Base-by-base conservation (phyloP, 768 basidiomycete genomes). In the Podaxis sp. region DNA sequence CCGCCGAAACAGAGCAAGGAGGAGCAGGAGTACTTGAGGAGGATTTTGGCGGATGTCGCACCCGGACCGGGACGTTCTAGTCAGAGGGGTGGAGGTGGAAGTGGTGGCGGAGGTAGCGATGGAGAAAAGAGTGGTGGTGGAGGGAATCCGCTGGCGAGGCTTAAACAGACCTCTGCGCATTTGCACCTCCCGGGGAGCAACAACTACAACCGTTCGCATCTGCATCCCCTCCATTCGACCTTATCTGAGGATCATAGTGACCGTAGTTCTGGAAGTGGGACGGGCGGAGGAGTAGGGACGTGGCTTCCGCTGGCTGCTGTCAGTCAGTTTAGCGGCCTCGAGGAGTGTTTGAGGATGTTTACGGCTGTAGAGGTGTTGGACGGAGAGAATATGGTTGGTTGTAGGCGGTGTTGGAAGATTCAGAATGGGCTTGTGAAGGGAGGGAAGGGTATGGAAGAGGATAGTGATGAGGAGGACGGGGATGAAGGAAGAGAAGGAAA, bases 311-410 rank as follows among this genome's bases (percentile, higher is more conserved):
- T 83, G 58, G 80, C 80, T 64, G 72, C 80, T 64, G 71, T 76
- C 56, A 79, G 76, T 24, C 80, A 82, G 47, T 76, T 87, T 11
- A 79, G 83, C 5, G 84, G 87, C 0, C 77, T 89, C 27, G 90
- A 92, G 68, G 93, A 95, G 61, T 93, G 91, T 65, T 74, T 96
- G 63, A 80, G 87, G 65, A 81, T 91, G 77, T 98, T 98, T 75
- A 97, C 95, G 0, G 82, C 89, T 3, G 95, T 97, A n/a, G 96
- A 98, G 68, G 84, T 93, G 6, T 76, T 98, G 37, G 92, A 97
- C 67, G 94, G 93, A 0, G 96, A 97, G 68, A 97, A 98, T 68
- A 90, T 88, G 77, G 95, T 97, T 57, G 94, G 94, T 0, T 98
- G 96, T 72, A 83, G 90, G 66, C 82, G 89, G 56, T 98, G 96